Conservation (phyloP, 495 filamentous ascomycete species). For the Rhypophila decipiens region DNA sequence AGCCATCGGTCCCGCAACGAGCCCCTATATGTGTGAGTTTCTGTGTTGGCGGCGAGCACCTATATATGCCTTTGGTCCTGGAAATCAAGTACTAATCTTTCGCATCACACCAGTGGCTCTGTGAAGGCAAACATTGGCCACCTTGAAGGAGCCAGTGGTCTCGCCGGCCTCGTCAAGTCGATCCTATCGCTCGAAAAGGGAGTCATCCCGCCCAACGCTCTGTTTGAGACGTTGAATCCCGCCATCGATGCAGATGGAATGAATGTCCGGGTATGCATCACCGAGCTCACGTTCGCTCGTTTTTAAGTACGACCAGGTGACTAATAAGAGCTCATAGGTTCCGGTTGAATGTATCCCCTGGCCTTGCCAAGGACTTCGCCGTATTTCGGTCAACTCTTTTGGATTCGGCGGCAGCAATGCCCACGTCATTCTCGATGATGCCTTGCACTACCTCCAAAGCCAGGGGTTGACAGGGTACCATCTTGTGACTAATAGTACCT, state of each 20-base stretch:
- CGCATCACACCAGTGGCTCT: slow-evolving; percentile 30
- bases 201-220: slow-evolving; percentile 23
- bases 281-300: no score
- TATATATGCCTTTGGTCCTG: background rate
- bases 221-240: no score
- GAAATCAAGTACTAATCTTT: background rate
- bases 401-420: slow-evolving; percentile 46
- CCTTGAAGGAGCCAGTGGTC: slow-evolving; percentile 21
- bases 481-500: no score
- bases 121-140: slow-evolving; percentile 53
- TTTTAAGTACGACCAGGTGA: no score
- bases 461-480: slow-evolving; percentile 1
- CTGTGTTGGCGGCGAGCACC: background rate
- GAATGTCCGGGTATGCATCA: no score
- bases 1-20: no score
- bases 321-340: no score
- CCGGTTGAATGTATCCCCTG: no score
- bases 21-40: slow-evolving; percentile 45
- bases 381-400: slow-evolving; percentile 40
- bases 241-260: no score
- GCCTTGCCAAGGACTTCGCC: slow-evolving; percentile 7
- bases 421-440: slow-evolving; percentile 35
- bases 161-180: slow-evolving; percentile 43
- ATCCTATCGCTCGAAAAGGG: slow-evolving; percentile 38
- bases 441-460: no score